Conservation (phyloP, 768 basidiomycete species). For the Cyclocybe aegerita region DNA sequence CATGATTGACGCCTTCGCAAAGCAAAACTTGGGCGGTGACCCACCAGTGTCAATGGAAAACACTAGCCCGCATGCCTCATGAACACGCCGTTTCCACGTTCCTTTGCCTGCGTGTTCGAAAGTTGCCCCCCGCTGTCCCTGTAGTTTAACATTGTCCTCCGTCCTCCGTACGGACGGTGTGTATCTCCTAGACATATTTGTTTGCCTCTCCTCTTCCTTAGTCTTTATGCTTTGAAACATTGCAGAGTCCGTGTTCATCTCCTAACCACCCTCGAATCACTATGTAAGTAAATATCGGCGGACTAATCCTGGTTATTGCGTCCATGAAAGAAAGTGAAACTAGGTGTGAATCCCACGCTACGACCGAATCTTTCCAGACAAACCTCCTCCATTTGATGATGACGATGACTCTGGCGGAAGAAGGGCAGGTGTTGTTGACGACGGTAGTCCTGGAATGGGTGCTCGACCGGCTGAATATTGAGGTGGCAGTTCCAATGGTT, state of each 20-base stretch:
- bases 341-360: neutral
- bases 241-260: neutral
- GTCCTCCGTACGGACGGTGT: constrained; percentile 7
- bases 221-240: constrained; percentile 12
- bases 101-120: constrained; percentile 10
- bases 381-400: neutral
- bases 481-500: constrained; percentile 28
- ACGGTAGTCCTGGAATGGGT: constrained; percentile 21
- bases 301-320: neutral
- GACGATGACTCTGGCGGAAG: neutral
- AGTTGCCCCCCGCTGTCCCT: constrained; percentile 6
- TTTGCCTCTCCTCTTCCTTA: constrained; percentile 5
- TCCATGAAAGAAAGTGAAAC: neutral
- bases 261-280: neutral
- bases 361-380: neutral
- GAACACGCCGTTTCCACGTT: constrained; percentile 6
- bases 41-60: constrained; percentile 11
- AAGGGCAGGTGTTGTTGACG: neutral
- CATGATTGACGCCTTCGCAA: constrained; percentile 78
- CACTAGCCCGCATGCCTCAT: constrained; percentile 14
- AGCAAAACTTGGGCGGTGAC: constrained; percentile 41
- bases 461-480: constrained; percentile 27
- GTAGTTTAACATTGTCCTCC: constrained; percentile 22
- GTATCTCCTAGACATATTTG: constrained; percentile 21
- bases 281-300: neutral